Evolutionary conservation across 2,329 filamentous ascomycete genomes (phyloP), one percentile per base, ranked within the genome.

Genomic region (Tolypocladium ophioglossoides): DNA sequence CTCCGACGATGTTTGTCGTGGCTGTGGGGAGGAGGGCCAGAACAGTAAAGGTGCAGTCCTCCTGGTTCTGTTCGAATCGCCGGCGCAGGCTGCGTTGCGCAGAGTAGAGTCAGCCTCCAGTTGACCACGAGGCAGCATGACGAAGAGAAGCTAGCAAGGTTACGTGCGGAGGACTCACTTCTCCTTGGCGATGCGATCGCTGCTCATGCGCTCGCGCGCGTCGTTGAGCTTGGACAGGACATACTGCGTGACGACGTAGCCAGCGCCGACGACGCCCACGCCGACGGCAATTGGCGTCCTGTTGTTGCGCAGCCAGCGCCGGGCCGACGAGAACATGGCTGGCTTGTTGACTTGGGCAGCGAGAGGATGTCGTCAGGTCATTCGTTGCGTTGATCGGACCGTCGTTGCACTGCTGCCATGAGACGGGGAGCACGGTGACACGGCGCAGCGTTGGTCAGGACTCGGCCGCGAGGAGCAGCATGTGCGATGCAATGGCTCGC

Each of bases 51-150:
- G 92, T 96, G 73, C 94, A 99, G 72, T 99, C 94, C 68, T 96
- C 92, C 69, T 99, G 94, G 71, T 99, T 99, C 72, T 99, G 94
- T 70, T 97, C 90, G 73, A 99, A 99, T 66, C 94, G 88, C 56
- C 94, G 87, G 52, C 91, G 91, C 57, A 99, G 82, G 71, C 92
- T 97, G 64, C 32, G 32, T 34, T n/a, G n/a, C 7, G 49, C 37
- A 39, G 18, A 39, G 24, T 7, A n/a, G 20, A 5, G 32, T 52
- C 18, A 50, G 47, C 38, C 12, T 18, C 6, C 12, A 27, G 14
- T 1, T 41, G 10, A 9, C 39, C 39, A 41, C 39, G 10, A 22
- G 10, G 39, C 39, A 24, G 38, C 38, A 22, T 20, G 38, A 18
- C n/a, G 5, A 16, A 37, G 35, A 37, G 35, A 2, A 11, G 7